Base-by-base conservation (phyloP, 1,139 yeast genomes). In the Tardiomyces depauwii region DNA sequence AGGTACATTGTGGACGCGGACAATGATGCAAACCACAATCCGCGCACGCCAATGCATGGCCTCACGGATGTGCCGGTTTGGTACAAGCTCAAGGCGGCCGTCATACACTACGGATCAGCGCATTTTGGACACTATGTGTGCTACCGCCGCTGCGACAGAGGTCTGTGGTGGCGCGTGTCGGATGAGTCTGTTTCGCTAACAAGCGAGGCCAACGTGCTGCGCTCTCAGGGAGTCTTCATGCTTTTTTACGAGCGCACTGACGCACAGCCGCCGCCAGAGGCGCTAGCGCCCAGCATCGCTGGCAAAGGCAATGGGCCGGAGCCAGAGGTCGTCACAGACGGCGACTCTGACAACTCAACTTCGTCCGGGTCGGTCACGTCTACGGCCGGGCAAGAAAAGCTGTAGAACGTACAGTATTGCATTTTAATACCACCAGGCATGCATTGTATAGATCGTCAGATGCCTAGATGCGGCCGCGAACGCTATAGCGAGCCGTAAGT, bases 71-170 rank as follows among this genome's bases (percentile, higher is more conserved):
- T 45, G 41, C 45, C 49, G 42, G 44, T 51, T 19, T 65, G 73
- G 28, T 89, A 89, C 60, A 72, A 78, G 43, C 72, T 89, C 49
- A 84, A 83, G 57, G 87, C 96, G 1, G 93, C 85, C 1, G 84
- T 89, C 44, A 80, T 89, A 1, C 97, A 89, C 62, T 88, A 81
- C 60, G 97, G 97, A 44, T 84, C 95, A 2, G 96, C 89, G 58
- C 87, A 89, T 59, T 89, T 87, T 62, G 97, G 97, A 18, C 97
- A 89, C 62, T 89, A 89, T 62, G 86, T 89, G 49, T 86, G 94
- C 44, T 89, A 76, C 66, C 77, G 96, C 57, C 81, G 78, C 56
- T 59, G 60, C 46, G 74, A 71, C 49, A 74, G 93, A 56, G 94
- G 93, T 1, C 73, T 79, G 12, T 89, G 97, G 96, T 88, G 96